Conservation (phyloP, 495 filamentous ascomycete genomes). For the Achaetomiella virescens region DNA sequence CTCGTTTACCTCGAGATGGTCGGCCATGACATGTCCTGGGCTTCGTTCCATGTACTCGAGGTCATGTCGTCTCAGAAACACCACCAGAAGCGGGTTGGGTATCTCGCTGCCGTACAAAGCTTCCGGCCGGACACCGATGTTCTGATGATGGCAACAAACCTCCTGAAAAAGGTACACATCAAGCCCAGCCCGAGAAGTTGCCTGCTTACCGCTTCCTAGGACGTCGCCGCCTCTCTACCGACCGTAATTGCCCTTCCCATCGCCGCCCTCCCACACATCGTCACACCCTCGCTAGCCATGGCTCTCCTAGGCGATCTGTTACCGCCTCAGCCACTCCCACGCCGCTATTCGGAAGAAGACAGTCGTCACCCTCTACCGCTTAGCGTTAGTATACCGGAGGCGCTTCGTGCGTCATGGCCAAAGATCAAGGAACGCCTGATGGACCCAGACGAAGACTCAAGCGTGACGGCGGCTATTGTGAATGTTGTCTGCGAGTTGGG, state of each 20-base stretch:
- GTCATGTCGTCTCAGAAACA: slow-evolving; percentile 97
- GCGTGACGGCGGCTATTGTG: slow-evolving; percentile 89
- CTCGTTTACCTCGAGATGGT: slow-evolving; percentile 98
- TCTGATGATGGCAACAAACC: slow-evolving; percentile 93
- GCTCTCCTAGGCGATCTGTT: slow-evolving; percentile 81
- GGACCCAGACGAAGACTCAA: slow-evolving; percentile 83
- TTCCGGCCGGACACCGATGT: slow-evolving; percentile 95
- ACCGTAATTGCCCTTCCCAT: slow-evolving; percentile 79
- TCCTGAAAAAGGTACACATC: slow-evolving; percentile 77
- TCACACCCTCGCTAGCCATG: slow-evolving; percentile 82
- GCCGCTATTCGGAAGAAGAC: slow-evolving; percentile 87
- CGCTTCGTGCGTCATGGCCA: slow-evolving; percentile 86
- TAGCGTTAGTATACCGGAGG: slow-evolving; percentile 94
- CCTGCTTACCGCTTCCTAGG: slow-evolving; percentile 43
- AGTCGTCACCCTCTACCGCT: slow-evolving; percentile 82
- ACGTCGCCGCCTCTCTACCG: slow-evolving; percentile 67
- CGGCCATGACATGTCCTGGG: slow-evolving; percentile 99
- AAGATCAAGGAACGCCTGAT: slow-evolving; percentile 91
- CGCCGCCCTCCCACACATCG: slow-evolving; percentile 80
- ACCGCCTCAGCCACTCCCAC: slow-evolving; percentile 77
- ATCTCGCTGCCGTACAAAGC: slow-evolving; percentile 93
- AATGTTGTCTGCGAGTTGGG: slow-evolving; percentile 97
- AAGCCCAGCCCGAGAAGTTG: background rate
- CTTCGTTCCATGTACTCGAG: slow-evolving; percentile 94
- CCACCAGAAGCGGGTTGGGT: slow-evolving; percentile 88